phyloP scores from a whole-genome alignment of 371 early-diverging fungal genomes.

The Syncephalastrum sp. region DNA sequence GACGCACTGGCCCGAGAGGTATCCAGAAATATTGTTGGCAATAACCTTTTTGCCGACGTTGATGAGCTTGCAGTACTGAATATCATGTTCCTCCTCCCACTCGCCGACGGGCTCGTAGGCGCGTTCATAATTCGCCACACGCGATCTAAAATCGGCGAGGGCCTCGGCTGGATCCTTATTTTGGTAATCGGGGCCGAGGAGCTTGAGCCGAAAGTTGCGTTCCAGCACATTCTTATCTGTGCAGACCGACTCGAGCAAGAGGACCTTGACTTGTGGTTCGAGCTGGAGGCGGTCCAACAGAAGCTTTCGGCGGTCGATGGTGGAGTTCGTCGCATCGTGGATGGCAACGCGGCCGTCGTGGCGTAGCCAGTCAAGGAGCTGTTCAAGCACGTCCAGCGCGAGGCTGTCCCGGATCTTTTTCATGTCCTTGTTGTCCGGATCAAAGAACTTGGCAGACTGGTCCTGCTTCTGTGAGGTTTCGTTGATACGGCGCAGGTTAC shows the following conservation, averaged over 20 bases:
- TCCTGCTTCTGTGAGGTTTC: constrained; percentile 40
- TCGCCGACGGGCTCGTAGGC: constrained; percentile 79
- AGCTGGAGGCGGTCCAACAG: constrained; percentile 62
- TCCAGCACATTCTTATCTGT: constrained; percentile 65
- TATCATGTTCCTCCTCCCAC: constrained; percentile 70
- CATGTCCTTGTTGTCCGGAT: constrained; percentile 74
- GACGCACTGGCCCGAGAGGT: constrained; percentile 77
- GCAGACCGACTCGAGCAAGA: constrained; percentile 77
- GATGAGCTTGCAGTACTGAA: constrained; percentile 80
- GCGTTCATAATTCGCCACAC: constrained; percentile 80
- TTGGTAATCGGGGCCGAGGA: constrained; percentile 82
- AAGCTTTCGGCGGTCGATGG: constrained; percentile 62
- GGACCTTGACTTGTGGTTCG: constrained; percentile 54
- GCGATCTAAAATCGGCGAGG: constrained; percentile 69
- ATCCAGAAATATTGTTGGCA: constrained; percentile 80
- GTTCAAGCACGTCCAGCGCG: constrained; percentile 81
- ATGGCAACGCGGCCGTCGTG: constrained; percentile 75
- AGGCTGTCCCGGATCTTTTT: constrained; percentile 68
- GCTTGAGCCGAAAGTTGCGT: constrained; percentile 78
- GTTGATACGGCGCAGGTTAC: constrained; percentile 73
- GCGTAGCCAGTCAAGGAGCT: constrained; percentile 76
- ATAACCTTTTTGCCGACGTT: constrained; percentile 86
- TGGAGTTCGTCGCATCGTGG: constrained; percentile 91
- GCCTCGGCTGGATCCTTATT: constrained; percentile 68
- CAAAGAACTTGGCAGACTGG: constrained; percentile 70